phyloP scores from a whole-genome alignment of 352 stramenopile species.

The Phytophthora podocarpi region DNA sequence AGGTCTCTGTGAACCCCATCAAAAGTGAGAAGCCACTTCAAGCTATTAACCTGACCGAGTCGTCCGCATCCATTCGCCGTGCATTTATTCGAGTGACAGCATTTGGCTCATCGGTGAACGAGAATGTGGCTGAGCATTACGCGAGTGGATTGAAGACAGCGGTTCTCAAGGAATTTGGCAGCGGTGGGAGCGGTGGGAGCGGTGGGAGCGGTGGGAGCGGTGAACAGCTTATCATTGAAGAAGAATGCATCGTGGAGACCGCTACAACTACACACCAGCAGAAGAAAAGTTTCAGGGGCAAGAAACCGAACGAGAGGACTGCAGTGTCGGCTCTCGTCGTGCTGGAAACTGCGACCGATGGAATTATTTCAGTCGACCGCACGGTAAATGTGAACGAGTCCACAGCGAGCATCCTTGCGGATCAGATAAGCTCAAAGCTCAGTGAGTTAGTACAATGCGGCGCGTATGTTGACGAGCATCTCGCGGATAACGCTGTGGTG shows the following conservation, averaged over 20 bases:
- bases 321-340: conserved; percentile 47
- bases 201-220: too few relatives aligned
- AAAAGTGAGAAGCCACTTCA: conserved; percentile 17
- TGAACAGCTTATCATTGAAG: conserved; percentile 7
- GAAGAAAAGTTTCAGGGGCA: conserved; percentile 15
- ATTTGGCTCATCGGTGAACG: conserved; percentile 41
- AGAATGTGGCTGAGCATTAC: conserved; percentile 46
- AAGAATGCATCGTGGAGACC: conserved; percentile 43
- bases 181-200: neutral
- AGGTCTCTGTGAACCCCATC: conserved; percentile 33
- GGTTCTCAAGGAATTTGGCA: conserved; percentile 29
- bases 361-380: conserved; percentile 49
- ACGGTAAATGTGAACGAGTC: conserved; percentile 30
- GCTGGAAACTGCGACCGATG: conserved; percentile 45
- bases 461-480: conserved; percentile 72
- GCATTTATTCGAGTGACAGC: conserved; percentile 52
- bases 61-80: conserved; percentile 33
- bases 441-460: conserved; percentile 41
- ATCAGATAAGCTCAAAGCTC: conserved; percentile 42
- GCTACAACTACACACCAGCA: conserved; percentile 6
- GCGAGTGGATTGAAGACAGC: conserved; percentile 34
- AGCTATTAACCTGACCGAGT: conserved; percentile 48
- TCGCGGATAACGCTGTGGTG: conserved; percentile 73
- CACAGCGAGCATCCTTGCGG: conserved; percentile 41
- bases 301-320: conserved; percentile 31